Evolutionary conservation across 129 eudicot species (phyloP).

Genomic region (Flaveria trinervia): DNA sequence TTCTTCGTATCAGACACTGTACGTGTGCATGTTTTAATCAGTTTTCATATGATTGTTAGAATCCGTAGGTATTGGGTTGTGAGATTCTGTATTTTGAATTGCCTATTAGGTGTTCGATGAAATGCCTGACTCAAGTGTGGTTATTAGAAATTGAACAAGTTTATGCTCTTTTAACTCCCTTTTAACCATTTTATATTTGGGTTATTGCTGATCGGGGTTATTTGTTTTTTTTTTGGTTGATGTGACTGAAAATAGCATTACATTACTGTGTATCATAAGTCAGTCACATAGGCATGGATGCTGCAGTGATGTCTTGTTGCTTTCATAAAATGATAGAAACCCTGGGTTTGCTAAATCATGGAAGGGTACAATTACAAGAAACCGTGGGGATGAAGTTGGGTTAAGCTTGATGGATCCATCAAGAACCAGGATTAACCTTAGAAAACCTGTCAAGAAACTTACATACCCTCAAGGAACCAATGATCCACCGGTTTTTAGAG

Average conservation of each 20-base stretch:
- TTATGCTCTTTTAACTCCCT: neutral
- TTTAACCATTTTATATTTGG: neutral
- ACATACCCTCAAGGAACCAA: conserved; percentile 49
- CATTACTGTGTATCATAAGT: conserved; percentile 21
- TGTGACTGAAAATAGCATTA: neutral
- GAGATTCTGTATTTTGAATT: neutral
- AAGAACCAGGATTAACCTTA: conserved; percentile 35
- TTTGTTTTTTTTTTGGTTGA: conserved; percentile 3
- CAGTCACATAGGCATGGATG: conserved; percentile 29
- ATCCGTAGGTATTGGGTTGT: neutral
- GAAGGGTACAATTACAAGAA: conserved; percentile 2
- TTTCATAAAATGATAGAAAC: conserved; percentile 13
- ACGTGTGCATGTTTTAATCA: neutral
- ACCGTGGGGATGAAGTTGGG: neutral
- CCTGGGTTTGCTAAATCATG: neutral
- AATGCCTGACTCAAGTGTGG: conserved; percentile 28
- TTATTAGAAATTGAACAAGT: neutral
- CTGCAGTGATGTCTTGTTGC: conserved; percentile 29
- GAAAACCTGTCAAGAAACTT: conserved; percentile 56
- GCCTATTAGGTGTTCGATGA: conserved; percentile 34
- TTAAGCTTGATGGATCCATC: conserved; percentile 23
- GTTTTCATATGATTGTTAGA: conserved; percentile 1
- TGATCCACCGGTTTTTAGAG: conserved; percentile 48
- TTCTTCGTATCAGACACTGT: neutral
- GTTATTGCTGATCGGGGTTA: neutral